Evolutionary conservation across 225 moss, liverwort and hornwort genomes (phyloP), one percentile per base, ranked within the genome.

Genomic region (Sphagnum contortum): DNA sequence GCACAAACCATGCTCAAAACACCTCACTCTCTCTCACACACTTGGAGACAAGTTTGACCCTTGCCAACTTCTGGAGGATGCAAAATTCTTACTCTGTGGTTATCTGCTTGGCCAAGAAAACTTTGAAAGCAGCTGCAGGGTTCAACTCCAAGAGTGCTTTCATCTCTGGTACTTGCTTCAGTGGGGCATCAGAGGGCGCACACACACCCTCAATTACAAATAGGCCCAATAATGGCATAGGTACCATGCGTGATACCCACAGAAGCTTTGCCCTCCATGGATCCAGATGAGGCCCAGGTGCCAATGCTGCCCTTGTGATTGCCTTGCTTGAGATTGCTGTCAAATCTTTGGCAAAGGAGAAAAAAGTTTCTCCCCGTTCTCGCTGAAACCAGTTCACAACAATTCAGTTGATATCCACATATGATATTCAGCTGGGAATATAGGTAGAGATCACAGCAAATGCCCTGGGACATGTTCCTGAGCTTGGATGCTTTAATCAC

Each of bases 251-350:
- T 45, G 96, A 90, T 14, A 93, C 69, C 96, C 96, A 98, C 46
- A 90, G 83, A 44, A 98, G 76, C 76, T 91, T 98, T 61, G 93
- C 89, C 68, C 92, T 78, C 92, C 92, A 98, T 48, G 96, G 96
- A 62, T 87, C 90, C 9, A 98, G 67, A 64, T 85, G 75, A 50
- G 80, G 72, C 47, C 73, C 81, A 49, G 81, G 85, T 60, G 78
- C 78, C 55, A 88, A 68, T 5, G 92, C 78, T 48, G 85, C 90
- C 48, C 80, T 91, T 47, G 90, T 81, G 59, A 98, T 72, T 53
- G 96, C 92, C 72, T 91, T 98, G 66, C 81, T 85, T n/a, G 91
- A 92, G 59, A 89, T 74, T 59, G 90, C 76, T 12, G 92, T 91
- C 74, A 93, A 81, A 71, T 98, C 96, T 78, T 79, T 87, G 12